A percentile compares a stretch with the other conserved stretches of the same genome.
These are phyloP conservation scores for Hyphodiscus hymeniophilus DNA, from an alignment of 495 filamentous ascomycete species.

Conservation along the genomic window DNA sequence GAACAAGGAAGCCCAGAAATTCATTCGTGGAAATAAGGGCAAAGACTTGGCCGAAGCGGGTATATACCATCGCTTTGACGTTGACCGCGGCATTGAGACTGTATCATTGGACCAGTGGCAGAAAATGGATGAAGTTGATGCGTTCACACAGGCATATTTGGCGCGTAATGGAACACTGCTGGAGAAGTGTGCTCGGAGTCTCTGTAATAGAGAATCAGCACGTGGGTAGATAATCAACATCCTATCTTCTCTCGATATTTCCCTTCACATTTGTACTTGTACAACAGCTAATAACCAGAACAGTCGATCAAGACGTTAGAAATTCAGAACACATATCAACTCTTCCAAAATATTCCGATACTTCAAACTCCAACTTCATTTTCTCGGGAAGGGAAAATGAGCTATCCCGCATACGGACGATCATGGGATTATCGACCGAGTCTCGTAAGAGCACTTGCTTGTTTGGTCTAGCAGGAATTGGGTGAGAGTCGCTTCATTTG, in stretches of 20 bases:
- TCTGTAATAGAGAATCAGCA: too few relatives aligned
- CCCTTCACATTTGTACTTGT: too few relatives aligned
- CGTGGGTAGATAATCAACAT: too few relatives aligned
- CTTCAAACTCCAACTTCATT: background rate
- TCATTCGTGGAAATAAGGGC: background rate
- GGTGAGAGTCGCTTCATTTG: background rate
- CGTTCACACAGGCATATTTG: background rate
- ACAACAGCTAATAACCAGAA: too few relatives aligned
- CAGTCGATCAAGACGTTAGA: too few relatives aligned
- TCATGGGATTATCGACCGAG: background rate
- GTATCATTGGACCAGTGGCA: constrained; percentile 2
- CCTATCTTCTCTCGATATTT: too few relatives aligned
- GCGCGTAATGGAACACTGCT: background rate
- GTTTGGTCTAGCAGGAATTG: background rate
- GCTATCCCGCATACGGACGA: background rate
- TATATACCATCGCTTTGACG: constrained; percentile 18
- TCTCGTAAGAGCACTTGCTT: background rate
- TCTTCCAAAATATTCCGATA: background rate
- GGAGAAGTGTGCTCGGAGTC: too few relatives aligned
- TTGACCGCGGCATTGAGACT: background rate
- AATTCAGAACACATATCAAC: background rate
- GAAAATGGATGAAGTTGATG: background rate
- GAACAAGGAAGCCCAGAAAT: constrained; percentile 1
- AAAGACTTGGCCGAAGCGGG: background rate
- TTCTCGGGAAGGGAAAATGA: background rate